Conservation (phyloP, 306 rosid species). For the barrel medic (Medicago truncatula) region MtrunA17r5.0-ANR NC_053044.1:43848001-43848500, state of each 20-base stretch:
- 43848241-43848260: constrained; percentile 52
- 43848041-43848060: too few species aligned
- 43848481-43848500: background rate
- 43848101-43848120: too few species aligned
- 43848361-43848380: constrained; percentile 77
- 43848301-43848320: constrained; percentile 62
- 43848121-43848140: too few species aligned
- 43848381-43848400: constrained; percentile 85
- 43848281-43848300: constrained; percentile 36
- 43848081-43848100: too few species aligned
- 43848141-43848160: background rate
- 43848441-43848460: background rate
- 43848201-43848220: constrained; percentile 75
- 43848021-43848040: background rate
- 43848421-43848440: constrained; percentile 26
- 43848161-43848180: too few species aligned
- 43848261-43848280: constrained; percentile 62
- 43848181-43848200: background rate
- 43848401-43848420: constrained; percentile 52
- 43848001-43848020: constrained; percentile 15
- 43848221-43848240: constrained; percentile 66
- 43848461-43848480: constrained; percentile 35
- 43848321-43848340: constrained; percentile 70
- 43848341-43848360: constrained; percentile 82
- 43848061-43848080: too few species aligned